Conservation (phyloP, 2,329 filamentous ascomycete genomes). For the Bipolaris victoriae region DNA sequence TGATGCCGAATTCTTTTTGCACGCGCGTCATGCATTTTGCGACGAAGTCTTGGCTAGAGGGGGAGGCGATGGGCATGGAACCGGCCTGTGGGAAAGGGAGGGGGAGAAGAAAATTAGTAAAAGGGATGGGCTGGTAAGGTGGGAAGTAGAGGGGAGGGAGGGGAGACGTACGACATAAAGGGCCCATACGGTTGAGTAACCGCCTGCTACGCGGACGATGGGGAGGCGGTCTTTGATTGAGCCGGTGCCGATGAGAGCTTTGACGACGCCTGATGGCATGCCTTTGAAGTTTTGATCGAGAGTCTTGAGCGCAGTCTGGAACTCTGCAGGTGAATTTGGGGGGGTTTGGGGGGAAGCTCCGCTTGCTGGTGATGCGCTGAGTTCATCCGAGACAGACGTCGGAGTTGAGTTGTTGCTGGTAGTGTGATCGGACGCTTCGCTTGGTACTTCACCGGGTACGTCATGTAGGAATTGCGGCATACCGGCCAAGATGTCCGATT, state of each 20-base stretch:
- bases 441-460: constrained; percentile 28
- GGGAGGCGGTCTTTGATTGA: constrained; percentile 31
- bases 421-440: not conserved
- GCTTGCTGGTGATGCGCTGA: not conserved
- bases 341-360: not conserved
- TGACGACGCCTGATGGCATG: constrained; percentile 1
- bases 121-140: not conserved
- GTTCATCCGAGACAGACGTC: not conserved
- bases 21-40: constrained; percentile 65
- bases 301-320: constrained; percentile 9
- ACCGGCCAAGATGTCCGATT: constrained; percentile 44
- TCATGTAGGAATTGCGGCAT: constrained; percentile 46
- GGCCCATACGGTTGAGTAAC: constrained; percentile 41
- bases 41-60: constrained; percentile 32
- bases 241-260: constrained; percentile 3
- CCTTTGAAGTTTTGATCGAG: constrained; percentile 35
- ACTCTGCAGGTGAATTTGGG: not conserved
- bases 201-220: constrained; percentile 40
- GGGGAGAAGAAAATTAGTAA: no score
- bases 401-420: not conserved
- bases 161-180: constrained; percentile 30
- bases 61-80: constrained; percentile 34
- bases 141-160: not conserved
- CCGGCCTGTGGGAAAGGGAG: constrained; percentile 20
- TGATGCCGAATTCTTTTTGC: constrained; percentile 54